Percentiles rank a stretch among this genome's conserved stretches.
Conservation (phyloP, 768 basidiomycete genomes). For the Cystobasidium onofrii region DNA sequence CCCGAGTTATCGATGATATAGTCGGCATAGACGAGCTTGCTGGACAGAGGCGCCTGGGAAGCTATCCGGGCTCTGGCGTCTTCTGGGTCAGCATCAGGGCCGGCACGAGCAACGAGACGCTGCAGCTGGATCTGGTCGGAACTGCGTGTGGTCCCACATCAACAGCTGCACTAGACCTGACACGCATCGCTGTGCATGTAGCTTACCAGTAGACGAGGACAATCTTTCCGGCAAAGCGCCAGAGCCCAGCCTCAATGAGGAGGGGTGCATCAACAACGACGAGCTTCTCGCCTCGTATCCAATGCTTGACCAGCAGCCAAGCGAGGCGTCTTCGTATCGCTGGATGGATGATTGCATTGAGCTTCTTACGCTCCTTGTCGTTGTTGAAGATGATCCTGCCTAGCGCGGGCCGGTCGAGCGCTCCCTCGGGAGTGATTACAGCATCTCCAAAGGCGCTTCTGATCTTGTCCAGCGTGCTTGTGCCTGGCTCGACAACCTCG, state of each 20-base stretch:
- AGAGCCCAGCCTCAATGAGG: slow-evolving; percentile 77
- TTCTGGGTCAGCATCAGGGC: slow-evolving; percentile 54
- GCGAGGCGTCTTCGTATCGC: slow-evolving; percentile 56
- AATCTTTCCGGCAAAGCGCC: slow-evolving; percentile 71
- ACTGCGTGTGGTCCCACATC: slow-evolving; percentile 50
- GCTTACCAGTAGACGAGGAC: slow-evolving; percentile 87
- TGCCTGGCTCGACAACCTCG: slow-evolving; percentile 73
- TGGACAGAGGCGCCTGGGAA: slow-evolving; percentile 68
- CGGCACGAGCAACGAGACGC: slow-evolving; percentile 64
- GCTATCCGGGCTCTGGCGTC: slow-evolving; percentile 67
- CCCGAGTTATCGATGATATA: slow-evolving; percentile 83
- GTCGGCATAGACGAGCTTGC: slow-evolving; percentile 78
- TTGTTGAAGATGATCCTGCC: slow-evolving; percentile 79
- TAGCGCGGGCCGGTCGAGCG: slow-evolving; percentile 71
- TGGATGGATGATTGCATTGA: slow-evolving; percentile 85
- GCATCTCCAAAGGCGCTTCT: slow-evolving; percentile 61
- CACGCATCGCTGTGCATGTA: too few species aligned
- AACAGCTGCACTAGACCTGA: slow-evolving; percentile 15
- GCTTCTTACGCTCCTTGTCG: slow-evolving; percentile 55
- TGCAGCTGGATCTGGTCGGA: slow-evolving; percentile 74
- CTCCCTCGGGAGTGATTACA: slow-evolving; percentile 61
- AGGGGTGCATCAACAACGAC: slow-evolving; percentile 86
- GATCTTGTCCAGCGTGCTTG: slow-evolving; percentile 62
- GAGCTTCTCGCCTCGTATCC: slow-evolving; percentile 68
- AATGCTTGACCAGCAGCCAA: slow-evolving; percentile 58